These are phyloP conservation scores for Rhododendron vialii DNA, from an alignment of 148 eudicot genomes.

Conservation along the genomic window DNA sequence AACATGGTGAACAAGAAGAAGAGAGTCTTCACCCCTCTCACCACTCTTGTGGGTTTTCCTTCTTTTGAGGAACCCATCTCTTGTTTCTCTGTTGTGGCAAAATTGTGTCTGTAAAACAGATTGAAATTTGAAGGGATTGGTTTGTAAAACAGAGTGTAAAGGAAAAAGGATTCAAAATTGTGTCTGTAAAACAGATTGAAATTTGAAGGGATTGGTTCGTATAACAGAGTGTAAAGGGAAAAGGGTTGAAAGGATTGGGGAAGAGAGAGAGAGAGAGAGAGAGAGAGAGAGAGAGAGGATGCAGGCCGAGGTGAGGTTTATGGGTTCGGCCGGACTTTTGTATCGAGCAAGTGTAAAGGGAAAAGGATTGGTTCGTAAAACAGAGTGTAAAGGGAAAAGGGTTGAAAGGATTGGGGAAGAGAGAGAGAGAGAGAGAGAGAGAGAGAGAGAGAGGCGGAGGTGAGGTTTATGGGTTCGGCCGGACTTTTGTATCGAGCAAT, in stretches of 20 bases:
- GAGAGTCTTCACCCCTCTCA: constrained; percentile 43
- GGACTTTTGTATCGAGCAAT: background rate
- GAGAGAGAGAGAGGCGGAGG: background rate
- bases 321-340: constrained; percentile 3
- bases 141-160: background rate
- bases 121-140: too few relatives aligned
- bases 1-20: constrained; percentile 53
- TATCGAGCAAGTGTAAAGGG: background rate
- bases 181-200: too few relatives aligned
- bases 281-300: background rate
- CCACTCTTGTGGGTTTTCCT: constrained; percentile 28
- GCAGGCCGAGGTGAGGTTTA: constrained; percentile 1
- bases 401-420: background rate
- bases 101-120: background rate
- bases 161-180: too few relatives aligned
- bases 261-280: too few relatives aligned
- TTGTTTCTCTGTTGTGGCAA: background rate
- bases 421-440: background rate
- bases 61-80: constrained; percentile 44
- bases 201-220: background rate
- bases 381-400: background rate
- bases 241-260: background rate
- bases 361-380: background rate
- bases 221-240: background rate
- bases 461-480: constrained; percentile 2